Evolutionary conservation across 805 yeast genomes (phyloP).

Genomic region (Metschnikowia orientalis): DNA sequence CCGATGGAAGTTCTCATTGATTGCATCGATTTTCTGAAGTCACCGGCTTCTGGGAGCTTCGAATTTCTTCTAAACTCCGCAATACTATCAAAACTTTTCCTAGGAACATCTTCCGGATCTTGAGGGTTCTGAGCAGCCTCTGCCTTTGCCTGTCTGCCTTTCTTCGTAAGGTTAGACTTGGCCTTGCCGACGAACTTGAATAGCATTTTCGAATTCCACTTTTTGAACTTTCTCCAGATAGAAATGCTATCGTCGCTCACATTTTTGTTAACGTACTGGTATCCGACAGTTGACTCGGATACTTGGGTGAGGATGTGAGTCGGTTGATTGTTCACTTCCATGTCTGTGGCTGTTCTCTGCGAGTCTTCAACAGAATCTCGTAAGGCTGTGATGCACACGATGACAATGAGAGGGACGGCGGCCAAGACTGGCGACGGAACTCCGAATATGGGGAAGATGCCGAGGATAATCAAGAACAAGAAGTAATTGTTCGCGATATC

Average conservation of each 20-base stretch:
- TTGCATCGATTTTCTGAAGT: conserved; percentile 11
- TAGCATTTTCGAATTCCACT: conserved; percentile 35
- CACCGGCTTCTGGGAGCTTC: conserved; percentile 7
- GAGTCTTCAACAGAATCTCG: conserved; percentile 79
- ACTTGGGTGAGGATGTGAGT: conserved; percentile 55
- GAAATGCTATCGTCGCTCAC: conserved; percentile 61
- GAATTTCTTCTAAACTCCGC: conserved; percentile 9
- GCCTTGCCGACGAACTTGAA: conserved; percentile 25
- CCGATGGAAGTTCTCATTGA: conserved; percentile 14
- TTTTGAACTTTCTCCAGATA: conserved; percentile 67
- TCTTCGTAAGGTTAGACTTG: conserved; percentile 29
- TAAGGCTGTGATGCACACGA: conserved; percentile 67
- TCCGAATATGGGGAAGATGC: conserved; percentile 59
- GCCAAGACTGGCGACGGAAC: conserved; percentile 68
- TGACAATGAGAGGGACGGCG: conserved; percentile 77
- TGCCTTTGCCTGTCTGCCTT: conserved; percentile 32
- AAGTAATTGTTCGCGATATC: conserved; percentile 61
- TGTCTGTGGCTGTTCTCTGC: conserved; percentile 58
- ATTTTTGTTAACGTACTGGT: conserved; percentile 47
- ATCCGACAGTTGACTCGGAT: conserved; percentile 34
- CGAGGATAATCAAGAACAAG: conserved; percentile 50
- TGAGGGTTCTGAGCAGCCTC: conserved; percentile 5
- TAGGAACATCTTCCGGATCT: conserved; percentile 4
- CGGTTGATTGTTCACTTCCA: conserved; percentile 66
- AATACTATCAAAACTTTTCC: conserved; percentile 34